A percentile compares a stretch with the other conserved stretches of the same genome.
These are phyloP conservation scores for Skeletonema tropicum DNA, from an alignment of 108 stramenopile genomes.

Conservation along the genomic window DNA sequence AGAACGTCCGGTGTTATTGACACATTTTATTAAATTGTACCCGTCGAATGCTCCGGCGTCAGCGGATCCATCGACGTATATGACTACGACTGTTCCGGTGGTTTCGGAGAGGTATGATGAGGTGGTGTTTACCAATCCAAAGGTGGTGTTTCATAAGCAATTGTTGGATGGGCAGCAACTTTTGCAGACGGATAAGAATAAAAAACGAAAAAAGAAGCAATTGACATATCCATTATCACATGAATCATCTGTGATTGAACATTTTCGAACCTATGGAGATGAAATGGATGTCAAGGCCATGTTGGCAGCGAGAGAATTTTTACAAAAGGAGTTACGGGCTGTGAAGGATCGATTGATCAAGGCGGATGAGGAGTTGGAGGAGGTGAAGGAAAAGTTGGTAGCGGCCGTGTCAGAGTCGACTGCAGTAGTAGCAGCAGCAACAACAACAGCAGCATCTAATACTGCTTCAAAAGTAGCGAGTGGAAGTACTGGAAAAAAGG, in stretches of 20 bases:
- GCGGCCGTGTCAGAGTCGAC: constrained; percentile 11
- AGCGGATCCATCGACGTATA: constrained; percentile 20
- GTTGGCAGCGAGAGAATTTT: constrained; percentile 68
- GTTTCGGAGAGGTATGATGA: constrained; percentile 95
- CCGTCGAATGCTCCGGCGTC: constrained; percentile 45
- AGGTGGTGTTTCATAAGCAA: constrained; percentile 65
- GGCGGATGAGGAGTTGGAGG: constrained; percentile 56
- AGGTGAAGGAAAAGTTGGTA: constrained; percentile 49
- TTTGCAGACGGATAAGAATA: background rate
- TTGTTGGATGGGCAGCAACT: constrained; percentile 32
- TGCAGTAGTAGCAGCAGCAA: no score
- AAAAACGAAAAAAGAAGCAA: background rate
- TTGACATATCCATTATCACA: constrained; percentile 41
- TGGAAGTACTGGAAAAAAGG: background rate
- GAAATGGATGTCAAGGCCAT: constrained; percentile 62
- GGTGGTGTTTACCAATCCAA: constrained; percentile 94
- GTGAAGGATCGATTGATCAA: constrained; percentile 69
- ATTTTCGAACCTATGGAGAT: constrained; percentile 65
- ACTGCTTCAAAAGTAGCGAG: constrained; percentile 2
- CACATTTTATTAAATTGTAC: constrained; percentile 90
- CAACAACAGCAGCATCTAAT: background rate
- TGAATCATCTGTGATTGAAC: constrained; percentile 50
- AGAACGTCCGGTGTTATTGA: constrained; percentile 64
- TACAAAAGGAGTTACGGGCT: constrained; percentile 63
- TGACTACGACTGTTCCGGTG: constrained; percentile 56